Evolutionary conservation across 139 green algal species (phyloP), one percentile per base, ranked within the genome.

Genomic region (Coelastrella sp.): DNA sequence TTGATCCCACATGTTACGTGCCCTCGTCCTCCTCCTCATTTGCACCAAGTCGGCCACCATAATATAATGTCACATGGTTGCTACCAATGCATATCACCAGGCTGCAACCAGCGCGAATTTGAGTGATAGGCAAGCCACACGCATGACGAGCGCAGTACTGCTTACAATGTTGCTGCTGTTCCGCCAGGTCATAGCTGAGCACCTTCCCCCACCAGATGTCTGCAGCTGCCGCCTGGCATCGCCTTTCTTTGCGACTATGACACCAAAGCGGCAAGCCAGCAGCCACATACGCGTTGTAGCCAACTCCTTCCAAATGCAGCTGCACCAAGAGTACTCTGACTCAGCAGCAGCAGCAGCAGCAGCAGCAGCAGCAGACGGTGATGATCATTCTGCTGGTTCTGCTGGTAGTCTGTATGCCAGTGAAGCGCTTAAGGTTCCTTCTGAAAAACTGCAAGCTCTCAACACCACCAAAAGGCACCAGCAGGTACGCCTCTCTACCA

Each of bases 151-250:
- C 78, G 78, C 78, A 63, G 35, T 65, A 25, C n/a, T 14, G 10
- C 72, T 27, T 17, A 35, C 14, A 78, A 14, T 14, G 10, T 25
- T 78, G 17, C n/a, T 78, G 22, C 17, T 78, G 20, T 78, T 14
- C 35, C 35, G 35, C 35, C 72, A 78, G 72, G 72, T 27, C 6
- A 27, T 78, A 15, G 7, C 15, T 6, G 15, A 78, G 20, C 9
- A 78, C 72, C n/a, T 78, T 10, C 19, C 17, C 14, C 15, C 22
- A 10, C 17, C 14, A 14, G 78, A 83, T 65, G 78, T 27, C 9
- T 19, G 12, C 15, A 83, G 78, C 35, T 83, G 78, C 49, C 78
- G 78, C 78, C 78, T 83, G 25, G 78, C 78, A 12, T 83, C 49
- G 6, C 35, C 12, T 0, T 14, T 65, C 8, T n/a, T 83, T 12